A percentile compares a stretch with the other conserved stretches of the same genome.
Evolutionary conservation across 495 filamentous ascomycete genomes (phyloP).

Genomic region (Endocarpon pusillum): DNA sequence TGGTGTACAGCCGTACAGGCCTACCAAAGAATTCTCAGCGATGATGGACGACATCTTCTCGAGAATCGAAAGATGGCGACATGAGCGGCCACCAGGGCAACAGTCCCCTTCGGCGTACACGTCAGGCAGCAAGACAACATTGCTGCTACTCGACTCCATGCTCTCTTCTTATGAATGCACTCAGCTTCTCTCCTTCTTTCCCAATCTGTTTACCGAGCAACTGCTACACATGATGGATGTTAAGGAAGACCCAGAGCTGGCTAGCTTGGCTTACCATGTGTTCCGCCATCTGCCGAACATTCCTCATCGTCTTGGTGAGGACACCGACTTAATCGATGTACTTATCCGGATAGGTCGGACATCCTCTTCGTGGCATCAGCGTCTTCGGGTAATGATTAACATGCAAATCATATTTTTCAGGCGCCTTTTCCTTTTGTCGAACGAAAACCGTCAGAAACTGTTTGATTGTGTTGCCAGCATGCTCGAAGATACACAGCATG

Average conservation of each 20-base stretch:
- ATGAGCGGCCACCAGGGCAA: conserved; percentile 68
- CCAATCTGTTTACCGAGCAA: conserved; percentile 71
- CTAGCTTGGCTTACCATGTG: conserved; percentile 88
- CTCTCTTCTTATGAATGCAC: conserved; percentile 86
- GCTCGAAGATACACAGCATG: conserved; percentile 80
- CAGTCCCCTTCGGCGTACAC: conserved; percentile 92
- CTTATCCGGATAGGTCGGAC: conserved; percentile 80
- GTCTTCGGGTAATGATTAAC: conserved; percentile 90
- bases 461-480: conserved; percentile 86
- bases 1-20: conserved; percentile 67
- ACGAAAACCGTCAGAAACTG: conserved; percentile 54
- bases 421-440: conserved; percentile 80
- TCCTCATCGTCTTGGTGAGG: conserved; percentile 73
- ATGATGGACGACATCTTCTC: conserved; percentile 64
- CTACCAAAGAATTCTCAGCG: conserved; percentile 51
- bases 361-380: conserved; percentile 88
- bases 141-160: conserved; percentile 87
- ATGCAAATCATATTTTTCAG: conserved; percentile 99
- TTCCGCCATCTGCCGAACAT: conserved; percentile 96
- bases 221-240: conserved; percentile 99
- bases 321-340: conserved; percentile 63
- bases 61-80: conserved; percentile 72
- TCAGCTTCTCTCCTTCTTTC: conserved; percentile 80
- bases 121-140: conserved; percentile 84
- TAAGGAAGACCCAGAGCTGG: conserved; percentile 93